Conservation (phyloP, 2,329 filamentous ascomycete species). For the Tolypocladium guangdongense region DNA sequence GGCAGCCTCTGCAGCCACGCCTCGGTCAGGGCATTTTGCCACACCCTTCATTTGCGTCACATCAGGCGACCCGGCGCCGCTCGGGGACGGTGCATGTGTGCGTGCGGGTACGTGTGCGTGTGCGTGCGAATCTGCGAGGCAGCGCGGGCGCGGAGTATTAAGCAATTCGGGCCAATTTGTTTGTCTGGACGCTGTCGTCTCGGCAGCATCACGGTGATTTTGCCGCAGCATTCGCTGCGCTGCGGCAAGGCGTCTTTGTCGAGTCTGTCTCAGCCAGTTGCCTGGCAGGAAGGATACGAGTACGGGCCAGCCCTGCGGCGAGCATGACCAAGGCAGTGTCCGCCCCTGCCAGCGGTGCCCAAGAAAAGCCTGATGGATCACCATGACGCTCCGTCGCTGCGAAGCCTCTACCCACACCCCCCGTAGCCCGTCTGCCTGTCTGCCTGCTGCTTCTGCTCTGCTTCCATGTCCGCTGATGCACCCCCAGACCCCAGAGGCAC, state of each 20-base stretch:
- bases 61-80: conserved; percentile 9
- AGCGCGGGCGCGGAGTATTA: no score
- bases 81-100: not conserved
- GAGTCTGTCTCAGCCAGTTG: not conserved
- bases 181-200: not conserved
- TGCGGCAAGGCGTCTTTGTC: not conserved
- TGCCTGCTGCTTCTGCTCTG: not conserved
- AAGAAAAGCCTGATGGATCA: not conserved
- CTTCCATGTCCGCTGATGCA: not conserved
- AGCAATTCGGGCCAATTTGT: not conserved
- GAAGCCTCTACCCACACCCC: not conserved
- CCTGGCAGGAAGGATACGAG: not conserved
- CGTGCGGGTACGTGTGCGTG: not conserved
- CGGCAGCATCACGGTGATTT: not conserved
- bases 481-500: not conserved
- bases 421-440: not conserved
- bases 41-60: conserved; percentile 8
- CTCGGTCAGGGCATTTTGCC: not conserved
- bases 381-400: not conserved
- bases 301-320: not conserved
- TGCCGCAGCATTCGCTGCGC: not conserved
- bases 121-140: not conserved
- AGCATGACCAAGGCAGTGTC: not conserved
- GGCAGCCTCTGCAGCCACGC: not conserved
- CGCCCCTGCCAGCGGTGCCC: not conserved